phyloP scores from a whole-genome alignment of 2,329 filamentous ascomycete genomes.

The Cercospora janseana region DNA sequence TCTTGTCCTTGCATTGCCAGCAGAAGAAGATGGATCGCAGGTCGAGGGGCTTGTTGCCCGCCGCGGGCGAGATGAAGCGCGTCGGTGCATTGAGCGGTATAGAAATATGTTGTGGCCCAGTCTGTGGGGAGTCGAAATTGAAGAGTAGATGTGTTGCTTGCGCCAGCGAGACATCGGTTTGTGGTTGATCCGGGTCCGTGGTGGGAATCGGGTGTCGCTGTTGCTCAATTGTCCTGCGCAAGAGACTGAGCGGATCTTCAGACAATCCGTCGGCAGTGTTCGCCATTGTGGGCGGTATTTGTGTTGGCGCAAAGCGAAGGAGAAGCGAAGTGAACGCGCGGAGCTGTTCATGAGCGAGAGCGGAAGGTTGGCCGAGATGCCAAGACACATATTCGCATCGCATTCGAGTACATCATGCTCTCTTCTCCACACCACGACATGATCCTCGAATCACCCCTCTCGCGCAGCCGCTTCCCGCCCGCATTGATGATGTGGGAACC shows the following conservation, averaged over 20 bases:
- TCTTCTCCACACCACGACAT: too few species aligned
- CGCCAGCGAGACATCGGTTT: slow-evolving; percentile 62
- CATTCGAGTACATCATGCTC: too few species aligned
- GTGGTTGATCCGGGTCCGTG: slow-evolving; percentile 64
- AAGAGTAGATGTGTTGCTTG: slow-evolving; percentile 65
- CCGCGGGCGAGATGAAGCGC: slow-evolving; percentile 74
- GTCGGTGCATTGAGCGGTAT: slow-evolving; percentile 60
- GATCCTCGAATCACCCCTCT: too few species aligned
- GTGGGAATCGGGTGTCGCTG: slow-evolving; percentile 70
- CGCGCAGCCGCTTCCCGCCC: too few species aligned
- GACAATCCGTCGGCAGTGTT: slow-evolving; percentile 42
- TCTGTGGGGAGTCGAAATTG: slow-evolving; percentile 33
- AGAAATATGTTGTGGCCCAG: slow-evolving; percentile 55
- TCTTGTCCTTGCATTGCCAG: slow-evolving; percentile 88
- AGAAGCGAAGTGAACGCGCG: too few species aligned
- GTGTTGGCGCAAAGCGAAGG: not conserved
- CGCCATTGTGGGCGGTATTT: slow-evolving; percentile 8
- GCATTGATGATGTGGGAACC: too few species aligned
- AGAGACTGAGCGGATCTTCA: slow-evolving; percentile 70
- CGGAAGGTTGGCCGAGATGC: too few species aligned
- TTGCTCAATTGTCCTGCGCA: slow-evolving; percentile 78
- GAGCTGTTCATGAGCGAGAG: too few species aligned
- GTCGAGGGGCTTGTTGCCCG: slow-evolving; percentile 49
- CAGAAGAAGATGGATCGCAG: slow-evolving; percentile 94
- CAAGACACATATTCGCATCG: too few species aligned